Base-by-base conservation (phyloP, 257 asterid genomes). In the Gynochthodes officinalis region DNA sequence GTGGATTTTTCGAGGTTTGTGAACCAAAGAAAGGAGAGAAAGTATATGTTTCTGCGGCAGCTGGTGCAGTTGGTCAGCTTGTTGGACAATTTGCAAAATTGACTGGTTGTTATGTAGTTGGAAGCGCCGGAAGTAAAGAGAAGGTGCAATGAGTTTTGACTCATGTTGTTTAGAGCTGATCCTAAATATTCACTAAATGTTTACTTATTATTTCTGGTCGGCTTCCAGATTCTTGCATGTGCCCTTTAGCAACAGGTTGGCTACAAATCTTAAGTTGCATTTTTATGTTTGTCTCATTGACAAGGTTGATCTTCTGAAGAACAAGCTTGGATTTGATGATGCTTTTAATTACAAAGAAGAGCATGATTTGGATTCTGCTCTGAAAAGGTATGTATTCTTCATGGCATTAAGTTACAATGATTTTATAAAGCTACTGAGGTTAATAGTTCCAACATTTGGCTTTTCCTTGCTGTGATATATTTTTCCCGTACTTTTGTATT, bases 331-430 rank as follows among this genome's bases (percentile, higher is more conserved):
- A 13, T 82, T 69, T 40, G 83, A 82, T 3, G 81, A 65, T 13
- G 83, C 81, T 50, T 82, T 82, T 62, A 79, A 82, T 55, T 82
- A 82, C 52, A 82, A 79, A 62, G 86, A 75, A 69, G 86, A 82
- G 74, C 74, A 18, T 0, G 76, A 79, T 46, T 70, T 76, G 23
- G 43, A 5, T 52, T 60, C 71, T 33, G 59, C 83, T 73, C 53
- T 82, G 55, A 79, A 76, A 72, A 73, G 77, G 85, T 81, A 15
- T 49, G 75, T 59, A 19, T 10, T 8, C 13, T 14, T 67, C 32
- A 30, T 25, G n/a, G 6, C 3, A 48, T 48, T 14, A 10, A 44
- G 33, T 43, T 40, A 40, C 40, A 58, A 5, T 50, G 57, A 50
- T 48, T 48, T 48, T 13, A 48, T 42, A 1, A 3, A 42, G 48